Percentiles rank a stretch among this genome's conserved stretches.
Evolutionary conservation across 192 early-diverging fungal species (phyloP).

Genomic region (Coemansia sp.): DNA sequence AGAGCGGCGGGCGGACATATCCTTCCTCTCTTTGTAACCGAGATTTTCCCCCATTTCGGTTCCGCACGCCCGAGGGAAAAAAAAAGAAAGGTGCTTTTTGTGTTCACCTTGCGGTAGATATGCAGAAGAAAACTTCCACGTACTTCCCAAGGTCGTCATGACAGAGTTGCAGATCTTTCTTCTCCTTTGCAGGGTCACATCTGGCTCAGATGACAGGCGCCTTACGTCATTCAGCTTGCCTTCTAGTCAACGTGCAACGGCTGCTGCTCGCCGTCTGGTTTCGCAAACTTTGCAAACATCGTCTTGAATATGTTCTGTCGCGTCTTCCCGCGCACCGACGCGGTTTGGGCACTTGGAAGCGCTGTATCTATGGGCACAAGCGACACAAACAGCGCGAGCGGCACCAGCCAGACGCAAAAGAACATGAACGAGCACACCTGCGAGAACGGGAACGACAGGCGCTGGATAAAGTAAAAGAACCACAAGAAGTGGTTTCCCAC

Average conservation of each 20-base stretch:
- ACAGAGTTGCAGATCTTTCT: not conserved
- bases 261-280: conserved; percentile 13
- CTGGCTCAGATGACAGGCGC: not conserved
- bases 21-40: not conserved
- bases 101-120: too few relatives aligned
- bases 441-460: conserved; percentile 66
- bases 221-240: not conserved
- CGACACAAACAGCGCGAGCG: conserved; percentile 90
- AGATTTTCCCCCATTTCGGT: not conserved
- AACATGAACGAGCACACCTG: conserved; percentile 92
- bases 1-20: not conserved
- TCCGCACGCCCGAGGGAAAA: not conserved
- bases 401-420: conserved; percentile 91
- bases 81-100: not conserved
- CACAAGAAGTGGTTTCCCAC: conserved; percentile 90
- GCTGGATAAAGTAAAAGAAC: conserved; percentile 86
- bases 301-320: conserved; percentile 43
- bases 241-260: conserved; percentile 27
- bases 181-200: not conserved
- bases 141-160: not conserved
- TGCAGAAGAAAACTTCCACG: too few relatives aligned
- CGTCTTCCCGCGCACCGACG: conserved; percentile 1
- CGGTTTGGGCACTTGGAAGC: conserved; percentile 56
- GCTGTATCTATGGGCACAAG: conserved; percentile 54
- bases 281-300: conserved; percentile 18